Conservation (phyloP, 2,329 filamentous ascomycete species). For the Colletotrichum sublineola region DNA sequence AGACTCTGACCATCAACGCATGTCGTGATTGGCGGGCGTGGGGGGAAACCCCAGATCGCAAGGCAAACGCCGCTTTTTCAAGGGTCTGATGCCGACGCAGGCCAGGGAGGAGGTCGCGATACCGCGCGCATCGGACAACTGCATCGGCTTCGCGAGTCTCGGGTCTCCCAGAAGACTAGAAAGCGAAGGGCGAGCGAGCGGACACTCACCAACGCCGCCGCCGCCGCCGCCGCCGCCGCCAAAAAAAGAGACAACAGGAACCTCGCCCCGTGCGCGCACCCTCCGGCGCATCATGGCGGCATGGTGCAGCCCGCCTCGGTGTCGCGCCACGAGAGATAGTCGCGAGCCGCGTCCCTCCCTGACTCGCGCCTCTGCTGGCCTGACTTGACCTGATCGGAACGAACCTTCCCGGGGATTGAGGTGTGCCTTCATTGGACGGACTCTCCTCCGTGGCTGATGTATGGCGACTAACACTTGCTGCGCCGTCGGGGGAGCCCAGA, state of each 20-base stretch:
- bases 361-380: neutral
- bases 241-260: no score
- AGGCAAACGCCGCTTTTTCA: no score
- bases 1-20: neutral
- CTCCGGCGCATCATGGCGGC: neutral
- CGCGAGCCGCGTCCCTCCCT: neutral
- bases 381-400: no score
- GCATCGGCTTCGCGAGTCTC: neutral
- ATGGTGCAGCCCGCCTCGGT: neutral
- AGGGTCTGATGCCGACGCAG: neutral
- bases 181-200: slow-evolving; percentile 1
- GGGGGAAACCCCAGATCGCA: no score
- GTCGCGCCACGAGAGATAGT: neutral
- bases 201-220: neutral
- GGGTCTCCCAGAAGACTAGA: neutral
- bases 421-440: neutral
- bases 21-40: neutral
- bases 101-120: neutral
- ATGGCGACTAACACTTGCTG: neutral
- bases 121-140: neutral
- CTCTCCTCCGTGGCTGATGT: neutral
- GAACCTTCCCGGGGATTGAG: no score
- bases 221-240: neutral
- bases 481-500: neutral
- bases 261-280: neutral